A percentile compares a stretch with the other conserved stretches of the same genome.
These are phyloP conservation scores for Linderina pennispora DNA, from an alignment of 192 early-diverging fungal species.

Conservation along the genomic window DNA sequence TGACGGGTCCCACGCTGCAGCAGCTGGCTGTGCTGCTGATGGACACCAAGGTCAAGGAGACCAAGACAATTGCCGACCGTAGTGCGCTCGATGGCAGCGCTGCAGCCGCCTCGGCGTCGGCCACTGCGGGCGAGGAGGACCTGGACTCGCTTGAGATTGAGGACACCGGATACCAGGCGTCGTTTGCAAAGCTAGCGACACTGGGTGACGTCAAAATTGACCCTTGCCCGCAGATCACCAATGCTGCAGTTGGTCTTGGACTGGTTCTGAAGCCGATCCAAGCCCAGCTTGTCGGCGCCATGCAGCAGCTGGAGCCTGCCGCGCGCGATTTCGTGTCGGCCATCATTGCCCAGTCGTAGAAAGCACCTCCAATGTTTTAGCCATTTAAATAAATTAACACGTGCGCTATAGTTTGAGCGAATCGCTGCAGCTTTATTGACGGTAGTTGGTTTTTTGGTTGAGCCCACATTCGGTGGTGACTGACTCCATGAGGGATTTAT, in stretches of 20 bases:
- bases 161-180: slow-evolving; percentile 76
- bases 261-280: slow-evolving; percentile 26
- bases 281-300: slow-evolving; percentile 3
- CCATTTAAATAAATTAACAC: too few species aligned
- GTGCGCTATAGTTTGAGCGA: too few species aligned
- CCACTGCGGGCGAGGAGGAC: slow-evolving; percentile 51
- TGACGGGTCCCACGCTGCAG: slow-evolving; percentile 21
- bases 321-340: slow-evolving; percentile 12
- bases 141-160: slow-evolving; percentile 71
- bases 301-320: slow-evolving; percentile 16
- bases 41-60: slow-evolving; percentile 33
- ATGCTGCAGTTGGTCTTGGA: slow-evolving; percentile 17
- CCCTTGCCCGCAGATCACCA: slow-evolving; percentile 51
- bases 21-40: slow-evolving; percentile 34
- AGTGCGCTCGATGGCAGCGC: slow-evolving; percentile 14
- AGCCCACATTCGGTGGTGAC: too few species aligned
- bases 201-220: slow-evolving; percentile 59
- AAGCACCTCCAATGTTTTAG: too few species aligned
- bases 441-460: too few species aligned
- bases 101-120: slow-evolving; percentile 16
- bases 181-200: slow-evolving; percentile 72
- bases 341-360: slow-evolving; percentile 1
- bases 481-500: too few species aligned
- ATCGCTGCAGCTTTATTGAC: too few species aligned
- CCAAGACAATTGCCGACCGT: slow-evolving; percentile 25